phyloP scores from a whole-genome alignment of 139 green algal species.

The Chlorella sp. region DNA sequence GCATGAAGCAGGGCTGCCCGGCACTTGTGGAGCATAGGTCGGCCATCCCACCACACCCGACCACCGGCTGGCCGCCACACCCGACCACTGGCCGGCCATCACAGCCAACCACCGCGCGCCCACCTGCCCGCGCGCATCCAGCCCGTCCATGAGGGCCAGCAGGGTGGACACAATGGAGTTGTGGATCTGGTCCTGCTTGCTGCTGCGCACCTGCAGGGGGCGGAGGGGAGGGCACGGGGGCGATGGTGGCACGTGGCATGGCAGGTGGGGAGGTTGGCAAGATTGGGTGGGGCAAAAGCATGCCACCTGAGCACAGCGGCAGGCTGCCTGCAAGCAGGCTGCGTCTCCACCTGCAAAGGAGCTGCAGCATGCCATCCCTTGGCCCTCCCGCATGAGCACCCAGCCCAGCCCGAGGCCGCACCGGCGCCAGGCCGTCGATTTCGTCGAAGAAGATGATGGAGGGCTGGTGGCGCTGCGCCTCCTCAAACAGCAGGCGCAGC shows the following conservation, averaged over 20 bases:
- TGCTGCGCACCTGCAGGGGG: slow-evolving; percentile 67
- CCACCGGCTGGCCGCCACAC: too few relatives aligned
- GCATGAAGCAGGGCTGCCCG: too few relatives aligned
- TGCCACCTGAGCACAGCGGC: too few relatives aligned
- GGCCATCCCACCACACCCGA: too few relatives aligned
- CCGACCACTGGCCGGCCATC: too few relatives aligned
- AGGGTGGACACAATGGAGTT: slow-evolving; percentile 97
- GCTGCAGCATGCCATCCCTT: neutral
- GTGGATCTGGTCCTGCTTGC: slow-evolving; percentile 96
- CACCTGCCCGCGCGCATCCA: slow-evolving; percentile 83
- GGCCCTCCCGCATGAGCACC: too few relatives aligned
- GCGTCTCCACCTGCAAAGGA: too few relatives aligned
- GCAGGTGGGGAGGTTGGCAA: too few relatives aligned
- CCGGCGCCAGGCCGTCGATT: slow-evolving; percentile 85
- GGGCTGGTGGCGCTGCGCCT: slow-evolving; percentile 76
- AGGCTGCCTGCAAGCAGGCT: too few relatives aligned
- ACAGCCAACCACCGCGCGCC: neutral
- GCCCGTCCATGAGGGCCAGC: slow-evolving; percentile 95
- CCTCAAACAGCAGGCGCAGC: slow-evolving; percentile 93
- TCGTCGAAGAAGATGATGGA: slow-evolving; percentile 93
- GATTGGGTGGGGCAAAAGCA: too few relatives aligned
- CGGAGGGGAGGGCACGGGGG: neutral
- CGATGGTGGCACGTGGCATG: too few relatives aligned
- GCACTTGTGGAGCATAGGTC: too few relatives aligned
- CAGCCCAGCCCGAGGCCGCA: slow-evolving; percentile 37